Percentiles rank a stretch among this genome's conserved stretches.
Evolutionary conservation across 148 eudicot genomes (phyloP).

Genomic region (Rhododendron simsii): DNA sequence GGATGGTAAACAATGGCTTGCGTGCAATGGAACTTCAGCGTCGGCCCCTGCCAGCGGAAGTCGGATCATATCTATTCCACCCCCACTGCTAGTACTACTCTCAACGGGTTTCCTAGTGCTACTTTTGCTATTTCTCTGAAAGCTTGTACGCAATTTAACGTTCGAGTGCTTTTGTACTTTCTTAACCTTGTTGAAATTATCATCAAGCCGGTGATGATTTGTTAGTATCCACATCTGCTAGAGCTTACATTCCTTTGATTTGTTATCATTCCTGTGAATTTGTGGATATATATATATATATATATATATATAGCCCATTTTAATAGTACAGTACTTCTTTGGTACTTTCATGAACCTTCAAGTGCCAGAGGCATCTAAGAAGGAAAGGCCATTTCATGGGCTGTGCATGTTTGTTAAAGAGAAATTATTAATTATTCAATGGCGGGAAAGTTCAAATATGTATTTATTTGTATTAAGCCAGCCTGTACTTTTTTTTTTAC

Average conservation of each 20-base stretch:
- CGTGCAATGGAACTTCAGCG: constrained; percentile 22
- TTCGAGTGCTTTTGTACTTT: neutral
- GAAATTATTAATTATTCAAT: neutral
- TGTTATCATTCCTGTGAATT: neutral
- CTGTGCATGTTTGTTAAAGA: neutral
- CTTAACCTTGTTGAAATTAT: neutral
- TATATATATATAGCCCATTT: neutral
- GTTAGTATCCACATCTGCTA: neutral
- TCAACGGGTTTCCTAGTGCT: neutral
- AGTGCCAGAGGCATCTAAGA: neutral
- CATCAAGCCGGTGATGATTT: neutral
- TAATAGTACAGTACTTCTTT: neutral
- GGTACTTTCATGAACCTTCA: neutral
- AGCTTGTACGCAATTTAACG: neutral
- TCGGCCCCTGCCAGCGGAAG: neutral
- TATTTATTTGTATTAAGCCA: neutral
- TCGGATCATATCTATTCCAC: neutral
- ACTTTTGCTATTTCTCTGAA: neutral
- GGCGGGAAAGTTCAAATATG: neutral
- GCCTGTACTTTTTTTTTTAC: neutral
- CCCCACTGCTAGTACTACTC: constrained; percentile 10
- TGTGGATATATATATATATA: too few relatives aligned
- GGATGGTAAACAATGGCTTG: constrained; percentile 31
- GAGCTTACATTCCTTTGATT: neutral
- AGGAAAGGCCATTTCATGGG: neutral